Evolutionary conservation across 2,329 filamentous ascomycete species (phyloP).

Genomic region (Alternaria novae-zelandiae): DNA sequence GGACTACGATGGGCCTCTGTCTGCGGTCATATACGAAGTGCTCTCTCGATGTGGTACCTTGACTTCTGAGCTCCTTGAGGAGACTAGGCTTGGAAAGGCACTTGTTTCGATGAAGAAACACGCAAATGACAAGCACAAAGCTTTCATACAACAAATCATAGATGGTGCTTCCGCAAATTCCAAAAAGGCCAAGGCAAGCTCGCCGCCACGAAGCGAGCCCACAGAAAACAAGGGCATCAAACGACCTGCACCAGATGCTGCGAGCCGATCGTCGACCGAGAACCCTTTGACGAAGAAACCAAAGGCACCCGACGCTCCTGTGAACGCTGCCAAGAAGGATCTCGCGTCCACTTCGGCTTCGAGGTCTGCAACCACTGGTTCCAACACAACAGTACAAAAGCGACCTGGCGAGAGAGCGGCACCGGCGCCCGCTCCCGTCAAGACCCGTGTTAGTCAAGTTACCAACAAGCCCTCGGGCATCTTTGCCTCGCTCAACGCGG

Average conservation of each 20-base stretch:
- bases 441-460: constrained; percentile 45
- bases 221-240: constrained; percentile 41
- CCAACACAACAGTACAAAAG: constrained; percentile 27
- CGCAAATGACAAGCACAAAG: constrained; percentile 69
- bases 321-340: constrained; percentile 27
- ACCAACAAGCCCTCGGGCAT: constrained; percentile 54
- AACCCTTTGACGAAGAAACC: constrained; percentile 34
- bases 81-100: constrained; percentile 70
- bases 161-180: constrained; percentile 51
- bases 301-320: constrained; percentile 32
- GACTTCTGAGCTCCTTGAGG: constrained; percentile 65
- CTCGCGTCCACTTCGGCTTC: constrained; percentile 3
- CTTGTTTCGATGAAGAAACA: constrained; percentile 68
- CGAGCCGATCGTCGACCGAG: constrained; percentile 24
- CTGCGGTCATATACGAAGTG: constrained; percentile 56
- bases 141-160: constrained; percentile 65
- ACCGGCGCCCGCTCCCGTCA: constrained; percentile 32
- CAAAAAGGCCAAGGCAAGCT: constrained; percentile 45
- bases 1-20: constrained; percentile 52
- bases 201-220: constrained; percentile 31
- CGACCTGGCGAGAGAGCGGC: constrained; percentile 37
- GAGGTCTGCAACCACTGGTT: constrained; percentile 16
- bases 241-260: constrained; percentile 31
- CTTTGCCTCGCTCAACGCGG: constrained; percentile 55
- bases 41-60: constrained; percentile 69